Conservation (phyloP, 2,329 filamentous ascomycete genomes). For the Fusarium newnesense region DNA sequence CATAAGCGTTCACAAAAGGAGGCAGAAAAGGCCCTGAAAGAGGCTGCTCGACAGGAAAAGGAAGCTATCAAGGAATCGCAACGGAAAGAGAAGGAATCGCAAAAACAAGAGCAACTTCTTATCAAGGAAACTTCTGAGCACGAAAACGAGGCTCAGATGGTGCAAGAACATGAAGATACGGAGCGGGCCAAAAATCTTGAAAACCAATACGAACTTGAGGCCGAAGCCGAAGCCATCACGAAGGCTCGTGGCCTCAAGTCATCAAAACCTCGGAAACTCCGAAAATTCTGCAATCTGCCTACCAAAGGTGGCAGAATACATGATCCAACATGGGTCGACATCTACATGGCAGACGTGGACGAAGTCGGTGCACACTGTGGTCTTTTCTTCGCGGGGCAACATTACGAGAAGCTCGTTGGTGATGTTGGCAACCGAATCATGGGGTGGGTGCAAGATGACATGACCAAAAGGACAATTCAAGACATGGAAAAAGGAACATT, state of each 20-base stretch:
- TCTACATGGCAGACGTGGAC: conserved; percentile 85
- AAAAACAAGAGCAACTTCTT: conserved; percentile 34
- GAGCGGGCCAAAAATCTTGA: not conserved
- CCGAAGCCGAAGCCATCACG: conserved; percentile 17
- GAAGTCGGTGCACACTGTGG: conserved; percentile 88
- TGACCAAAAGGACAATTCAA: conserved; percentile 54
- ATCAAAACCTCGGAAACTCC: conserved; percentile 62
- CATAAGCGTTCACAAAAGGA: conserved; percentile 56
- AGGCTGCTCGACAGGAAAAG: conserved; percentile 45
- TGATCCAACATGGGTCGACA: conserved; percentile 79
- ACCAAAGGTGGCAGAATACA: conserved; percentile 61
- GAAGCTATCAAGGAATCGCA: conserved; percentile 46
- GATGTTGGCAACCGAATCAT: conserved; percentile 75
- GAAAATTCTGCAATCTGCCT: conserved; percentile 84
- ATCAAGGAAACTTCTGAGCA: conserved; percentile 16
- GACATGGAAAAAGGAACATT: conserved; percentile 34
- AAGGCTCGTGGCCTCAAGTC: conserved; percentile 26
- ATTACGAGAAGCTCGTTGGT: conserved; percentile 81
- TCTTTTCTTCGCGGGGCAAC: conserved; percentile 77
- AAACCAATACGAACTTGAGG: not conserved
- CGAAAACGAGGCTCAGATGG: conserved; percentile 25
- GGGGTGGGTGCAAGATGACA: conserved; percentile 75
- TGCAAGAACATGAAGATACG: conserved; percentile 5
- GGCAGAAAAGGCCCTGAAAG: conserved; percentile 46
- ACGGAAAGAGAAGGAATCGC: conserved; percentile 43